Percentiles rank a stretch among this genome's conserved stretches.
Conservation (phyloP, 2,329 filamentous ascomycete genomes). For the Harringtonia lauricola region DNA sequence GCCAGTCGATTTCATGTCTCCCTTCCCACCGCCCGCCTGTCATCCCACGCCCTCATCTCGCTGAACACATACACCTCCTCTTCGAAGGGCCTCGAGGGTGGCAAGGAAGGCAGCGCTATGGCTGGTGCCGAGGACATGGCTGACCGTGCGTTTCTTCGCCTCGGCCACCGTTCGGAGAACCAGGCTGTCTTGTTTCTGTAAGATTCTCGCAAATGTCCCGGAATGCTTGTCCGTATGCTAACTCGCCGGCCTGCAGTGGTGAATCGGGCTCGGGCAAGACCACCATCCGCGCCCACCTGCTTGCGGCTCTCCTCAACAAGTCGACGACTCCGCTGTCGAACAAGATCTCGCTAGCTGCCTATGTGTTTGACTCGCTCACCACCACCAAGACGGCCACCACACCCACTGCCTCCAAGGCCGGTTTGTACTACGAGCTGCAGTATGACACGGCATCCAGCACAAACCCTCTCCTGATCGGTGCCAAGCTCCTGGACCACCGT, state of each 20-base stretch:
- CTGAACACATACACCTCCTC: slow-evolving; percentile 93
- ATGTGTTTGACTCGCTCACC: slow-evolving; percentile 90
- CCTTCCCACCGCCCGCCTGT: slow-evolving; percentile 76
- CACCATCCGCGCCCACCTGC: slow-evolving; percentile 78
- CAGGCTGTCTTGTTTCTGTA: slow-evolving; percentile 90
- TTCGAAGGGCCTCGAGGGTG: slow-evolving; percentile 78
- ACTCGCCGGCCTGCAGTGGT: slow-evolving; percentile 51
- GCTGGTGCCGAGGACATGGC: slow-evolving; percentile 89
- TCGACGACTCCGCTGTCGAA: slow-evolving; percentile 87
- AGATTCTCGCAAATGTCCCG: slow-evolving; percentile 22
- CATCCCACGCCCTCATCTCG: slow-evolving; percentile 81
- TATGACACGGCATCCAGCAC: slow-evolving; percentile 83
- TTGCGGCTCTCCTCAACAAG: slow-evolving; percentile 77
- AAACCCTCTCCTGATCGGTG: slow-evolving; percentile 81
- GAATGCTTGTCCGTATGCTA: background rate
- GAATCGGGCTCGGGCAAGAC: slow-evolving; percentile 96
- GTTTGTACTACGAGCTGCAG: slow-evolving; percentile 90
- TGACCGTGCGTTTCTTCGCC: slow-evolving; percentile 69
- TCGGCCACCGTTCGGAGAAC: slow-evolving; percentile 84
- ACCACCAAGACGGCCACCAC: slow-evolving; percentile 96
- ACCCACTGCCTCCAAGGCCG: slow-evolving; percentile 88
- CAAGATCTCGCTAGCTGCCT: slow-evolving; percentile 86
- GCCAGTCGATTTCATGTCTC: slow-evolving; percentile 88
- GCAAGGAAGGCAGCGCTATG: slow-evolving; percentile 83
- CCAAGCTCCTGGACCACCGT: slow-evolving; percentile 87